These are phyloP conservation scores for Xylaria grammica DNA, from an alignment of 495 filamentous ascomycete genomes.

Conservation along the genomic window DNA sequence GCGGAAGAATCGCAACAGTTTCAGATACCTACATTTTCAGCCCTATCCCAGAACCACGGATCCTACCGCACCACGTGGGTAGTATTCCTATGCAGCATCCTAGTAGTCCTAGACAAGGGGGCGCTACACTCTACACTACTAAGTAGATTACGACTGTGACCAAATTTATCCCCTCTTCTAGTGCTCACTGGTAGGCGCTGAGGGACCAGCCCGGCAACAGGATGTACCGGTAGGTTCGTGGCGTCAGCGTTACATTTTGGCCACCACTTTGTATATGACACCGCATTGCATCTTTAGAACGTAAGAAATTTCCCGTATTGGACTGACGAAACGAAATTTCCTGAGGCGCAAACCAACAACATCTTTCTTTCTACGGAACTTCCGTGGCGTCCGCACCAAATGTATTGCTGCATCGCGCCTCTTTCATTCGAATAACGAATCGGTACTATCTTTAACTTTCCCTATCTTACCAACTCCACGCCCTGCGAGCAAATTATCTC, in stretches of 20 bases:
- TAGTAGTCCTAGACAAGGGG: not conserved
- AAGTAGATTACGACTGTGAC: not conserved
- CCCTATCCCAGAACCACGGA: constrained; percentile 15
- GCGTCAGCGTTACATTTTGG: constrained; percentile 16
- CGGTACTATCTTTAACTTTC: not conserved
- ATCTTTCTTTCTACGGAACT: too few relatives aligned
- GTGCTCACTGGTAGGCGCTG: not conserved
- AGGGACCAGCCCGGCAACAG: constrained; percentile 7
- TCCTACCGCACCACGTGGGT: constrained; percentile 12
- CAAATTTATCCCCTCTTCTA: constrained; percentile 3
- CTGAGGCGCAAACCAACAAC: constrained; percentile 13
- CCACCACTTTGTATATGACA: constrained; percentile 13
- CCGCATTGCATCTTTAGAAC: not conserved
- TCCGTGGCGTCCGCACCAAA: not conserved
- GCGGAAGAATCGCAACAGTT: not conserved
- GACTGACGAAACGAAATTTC: not conserved
- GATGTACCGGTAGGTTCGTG: not conserved
- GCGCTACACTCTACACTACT: not conserved
- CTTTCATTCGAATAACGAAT: not conserved
- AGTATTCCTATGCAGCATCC: not conserved
- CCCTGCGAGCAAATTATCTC: not conserved
- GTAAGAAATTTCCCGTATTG: not conserved
- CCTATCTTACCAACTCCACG: not conserved
- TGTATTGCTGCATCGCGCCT: not conserved
- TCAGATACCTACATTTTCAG: constrained; percentile 7